A percentile compares a stretch with the other conserved stretches of the same genome.
Evolutionary conservation across 2,329 filamentous ascomycete species (phyloP).

Genomic region (Pezicula carpinea): DNA sequence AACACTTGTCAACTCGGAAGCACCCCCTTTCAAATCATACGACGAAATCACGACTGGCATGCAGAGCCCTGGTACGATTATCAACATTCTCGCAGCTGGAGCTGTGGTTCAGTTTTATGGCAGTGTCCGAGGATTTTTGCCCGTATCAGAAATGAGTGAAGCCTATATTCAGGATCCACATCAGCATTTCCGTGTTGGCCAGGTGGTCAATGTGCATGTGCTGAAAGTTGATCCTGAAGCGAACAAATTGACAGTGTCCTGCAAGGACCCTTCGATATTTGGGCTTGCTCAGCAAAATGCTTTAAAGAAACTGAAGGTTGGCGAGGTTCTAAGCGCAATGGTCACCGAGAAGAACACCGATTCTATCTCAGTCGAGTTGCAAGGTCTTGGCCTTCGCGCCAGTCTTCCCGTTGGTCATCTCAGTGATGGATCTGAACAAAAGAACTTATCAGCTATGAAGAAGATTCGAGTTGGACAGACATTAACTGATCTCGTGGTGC

Average conservation of each 20-base stretch:
- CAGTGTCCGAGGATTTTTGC: conserved; percentile 76
- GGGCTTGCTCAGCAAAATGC: conserved; percentile 71
- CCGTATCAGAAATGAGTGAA: conserved; percentile 96
- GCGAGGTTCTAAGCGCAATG: conserved; percentile 70
- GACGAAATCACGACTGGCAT: conserved; percentile 68
- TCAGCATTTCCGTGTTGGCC: conserved; percentile 84
- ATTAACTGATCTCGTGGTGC: conserved; percentile 73
- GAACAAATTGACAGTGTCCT: conserved; percentile 78
- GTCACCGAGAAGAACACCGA: conserved; percentile 79
- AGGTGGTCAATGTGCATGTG: conserved; percentile 89
- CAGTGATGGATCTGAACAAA: conserved; percentile 76
- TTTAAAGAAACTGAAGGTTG: conserved; percentile 68
- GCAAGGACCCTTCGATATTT: conserved; percentile 81
- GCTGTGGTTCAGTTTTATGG: conserved; percentile 94
- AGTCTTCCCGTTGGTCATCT: conserved; percentile 74
- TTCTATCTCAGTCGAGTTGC: conserved; percentile 71
- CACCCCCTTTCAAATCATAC: conserved; percentile 72
- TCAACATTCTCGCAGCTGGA: conserved; percentile 73
- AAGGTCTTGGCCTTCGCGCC: conserved; percentile 70
- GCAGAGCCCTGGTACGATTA: conserved; percentile 80
- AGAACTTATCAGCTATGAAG: conserved; percentile 71
- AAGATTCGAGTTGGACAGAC: conserved; percentile 81
- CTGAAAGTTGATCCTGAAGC: conserved; percentile 70
- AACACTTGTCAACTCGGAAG: conserved; percentile 84
- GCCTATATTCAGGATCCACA: conserved; percentile 86